A percentile compares a stretch with the other conserved stretches of the same genome.
phyloP scores from a whole-genome alignment of 371 early-diverging fungal species.

The Blakeslea trispora region DNA sequence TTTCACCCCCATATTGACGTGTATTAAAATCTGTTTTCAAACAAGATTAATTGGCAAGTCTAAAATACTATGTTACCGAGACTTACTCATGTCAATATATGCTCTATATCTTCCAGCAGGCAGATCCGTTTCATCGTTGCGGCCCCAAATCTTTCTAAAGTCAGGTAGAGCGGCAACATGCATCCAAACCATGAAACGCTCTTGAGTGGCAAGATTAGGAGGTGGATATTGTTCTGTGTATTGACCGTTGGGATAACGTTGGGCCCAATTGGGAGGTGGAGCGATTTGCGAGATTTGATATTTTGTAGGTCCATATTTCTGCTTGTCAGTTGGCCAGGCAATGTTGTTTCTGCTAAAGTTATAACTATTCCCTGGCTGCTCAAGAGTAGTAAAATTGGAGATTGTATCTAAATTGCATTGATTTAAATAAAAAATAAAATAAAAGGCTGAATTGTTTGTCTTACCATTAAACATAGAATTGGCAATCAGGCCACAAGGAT shows the following conservation, averaged over 20 bases:
- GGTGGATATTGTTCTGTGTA: conserved; percentile 62
- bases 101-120: conserved; percentile 66
- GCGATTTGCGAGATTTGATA: conserved; percentile 52
- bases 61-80: background rate
- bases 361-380: conserved; percentile 12
- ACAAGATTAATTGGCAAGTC: background rate
- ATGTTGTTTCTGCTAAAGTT: conserved; percentile 50
- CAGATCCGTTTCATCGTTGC: conserved; percentile 61
- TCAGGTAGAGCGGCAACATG: conserved; percentile 93
- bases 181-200: conserved; percentile 99
- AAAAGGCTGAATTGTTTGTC: background rate
- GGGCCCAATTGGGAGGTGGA: conserved; percentile 83
- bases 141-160: conserved; percentile 96
- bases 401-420: conserved; percentile 16
- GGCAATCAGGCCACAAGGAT: conserved; percentile 98
- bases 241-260: conserved; percentile 56
- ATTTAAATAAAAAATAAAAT: background rate
- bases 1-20: conserved; percentile 84
- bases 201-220: conserved; percentile 71
- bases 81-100: conserved; percentile 68
- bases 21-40: conserved; percentile 76
- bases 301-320: conserved; percentile 63
- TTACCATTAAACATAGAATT: conserved; percentile 93
- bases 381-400: conserved; percentile 22
- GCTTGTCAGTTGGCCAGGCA: conserved; percentile 85